phyloP scores from a whole-genome alignment of 1,284 basidiomycete genomes.

The Fomitopsis pinicola region DNA sequence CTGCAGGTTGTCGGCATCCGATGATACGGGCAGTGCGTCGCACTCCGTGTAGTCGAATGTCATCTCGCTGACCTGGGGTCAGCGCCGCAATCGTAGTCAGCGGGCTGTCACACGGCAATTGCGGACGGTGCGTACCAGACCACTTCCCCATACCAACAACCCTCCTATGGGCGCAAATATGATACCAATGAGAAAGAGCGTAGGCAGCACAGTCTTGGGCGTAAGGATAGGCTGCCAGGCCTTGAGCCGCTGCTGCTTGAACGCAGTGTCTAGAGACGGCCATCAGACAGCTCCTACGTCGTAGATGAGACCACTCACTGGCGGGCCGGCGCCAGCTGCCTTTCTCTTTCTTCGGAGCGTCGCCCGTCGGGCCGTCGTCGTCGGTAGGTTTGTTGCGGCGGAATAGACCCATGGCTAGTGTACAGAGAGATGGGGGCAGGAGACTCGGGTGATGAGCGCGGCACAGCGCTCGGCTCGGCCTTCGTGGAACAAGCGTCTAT shows the following conservation, averaged over 20 bases:
- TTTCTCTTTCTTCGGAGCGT: conserved; percentile 70
- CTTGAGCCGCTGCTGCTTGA: conserved; percentile 99
- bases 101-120: neutral
- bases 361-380: conserved; percentile 18
- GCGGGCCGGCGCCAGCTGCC: conserved; percentile 85
- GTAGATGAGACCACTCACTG: conserved; percentile 50
- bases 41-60: conserved; percentile 96
- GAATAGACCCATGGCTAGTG: conserved; percentile 34
- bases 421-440: conserved; percentile 10
- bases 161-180: conserved; percentile 97
- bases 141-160: conserved; percentile 86
- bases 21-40: conserved; percentile 57
- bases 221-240: conserved; percentile 99
- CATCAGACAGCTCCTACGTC: neutral
- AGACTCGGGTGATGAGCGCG: conserved; percentile 7
- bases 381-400: conserved; percentile 25
- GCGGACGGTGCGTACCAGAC: conserved; percentile 42
- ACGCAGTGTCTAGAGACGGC: conserved; percentile 76
- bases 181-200: conserved; percentile 91
- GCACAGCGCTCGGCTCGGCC: neutral
- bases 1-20: conserved; percentile 21
- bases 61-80: conserved; percentile 81
- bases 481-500: neutral
- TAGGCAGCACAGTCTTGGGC: conserved; percentile 94
- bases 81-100: neutral